These are phyloP conservation scores for Pleomassaria siparia DNA, from an alignment of 2,329 filamentous ascomycete genomes.

Conservation along the genomic window DNA sequence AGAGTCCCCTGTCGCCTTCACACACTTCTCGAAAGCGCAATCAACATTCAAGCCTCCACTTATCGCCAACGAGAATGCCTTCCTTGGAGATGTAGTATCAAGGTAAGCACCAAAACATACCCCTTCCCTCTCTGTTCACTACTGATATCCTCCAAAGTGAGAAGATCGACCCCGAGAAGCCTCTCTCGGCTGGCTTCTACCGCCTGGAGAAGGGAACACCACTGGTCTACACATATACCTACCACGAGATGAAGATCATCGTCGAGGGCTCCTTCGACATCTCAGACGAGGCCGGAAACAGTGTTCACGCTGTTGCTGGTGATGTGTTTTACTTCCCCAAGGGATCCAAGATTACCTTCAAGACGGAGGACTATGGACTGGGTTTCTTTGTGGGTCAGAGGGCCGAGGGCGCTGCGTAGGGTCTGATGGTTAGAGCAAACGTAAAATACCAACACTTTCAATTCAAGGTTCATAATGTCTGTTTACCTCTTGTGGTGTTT, in stretches of 20 bases:
- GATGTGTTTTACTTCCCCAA: slow-evolving; percentile 72
- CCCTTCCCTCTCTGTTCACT: slow-evolving; percentile 1
- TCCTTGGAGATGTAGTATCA: slow-evolving; percentile 63
- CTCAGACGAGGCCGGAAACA: slow-evolving; percentile 62
- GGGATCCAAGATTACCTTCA: slow-evolving; percentile 67
- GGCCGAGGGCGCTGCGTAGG: slow-evolving; percentile 33
- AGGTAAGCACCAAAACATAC: slow-evolving; percentile 44
- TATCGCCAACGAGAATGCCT: slow-evolving; percentile 69
- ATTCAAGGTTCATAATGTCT: too few species aligned
- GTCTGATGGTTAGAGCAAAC: too few species aligned
- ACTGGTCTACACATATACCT: slow-evolving; percentile 68
- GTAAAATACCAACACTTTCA: too few species aligned
- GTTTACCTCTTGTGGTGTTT: too few species aligned
- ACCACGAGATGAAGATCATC: slow-evolving; percentile 75
- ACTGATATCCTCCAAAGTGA: slow-evolving; percentile 43
- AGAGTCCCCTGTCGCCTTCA: slow-evolving; percentile 44
- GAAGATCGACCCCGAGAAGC: slow-evolving; percentile 57
- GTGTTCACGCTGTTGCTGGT: slow-evolving; percentile 60
- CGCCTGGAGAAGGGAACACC: slow-evolving; percentile 67
- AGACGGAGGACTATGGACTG: slow-evolving; percentile 61
- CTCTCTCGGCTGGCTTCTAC: slow-evolving; percentile 66
- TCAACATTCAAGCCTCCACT: slow-evolving; percentile 63
- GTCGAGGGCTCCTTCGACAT: slow-evolving; percentile 68
- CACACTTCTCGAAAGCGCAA: slow-evolving; percentile 61
- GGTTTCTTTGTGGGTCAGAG: slow-evolving; percentile 57